These are phyloP conservation scores for Malassezia restricta DNA, from an alignment of 1,284 basidiomycete species.

Conservation along the genomic window DNA sequence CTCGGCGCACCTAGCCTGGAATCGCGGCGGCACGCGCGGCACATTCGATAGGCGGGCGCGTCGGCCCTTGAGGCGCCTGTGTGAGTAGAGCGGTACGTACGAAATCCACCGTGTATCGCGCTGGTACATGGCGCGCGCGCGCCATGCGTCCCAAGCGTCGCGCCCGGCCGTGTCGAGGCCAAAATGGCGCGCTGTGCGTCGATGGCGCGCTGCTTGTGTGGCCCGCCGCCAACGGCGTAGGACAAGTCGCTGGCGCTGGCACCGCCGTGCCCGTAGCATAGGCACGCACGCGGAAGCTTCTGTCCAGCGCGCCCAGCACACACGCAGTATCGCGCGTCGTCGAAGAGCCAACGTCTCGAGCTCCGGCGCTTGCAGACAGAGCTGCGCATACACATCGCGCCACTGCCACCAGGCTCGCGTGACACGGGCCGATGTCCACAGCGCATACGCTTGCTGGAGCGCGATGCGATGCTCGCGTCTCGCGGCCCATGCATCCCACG, in stretches of 20 bases:
- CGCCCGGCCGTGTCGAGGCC: not conserved
- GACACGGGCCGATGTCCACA: not conserved
- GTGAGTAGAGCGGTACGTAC: not conserved
- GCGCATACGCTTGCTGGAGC: not conserved
- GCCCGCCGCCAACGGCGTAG: not conserved
- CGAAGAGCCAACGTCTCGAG: slow-evolving; percentile 3
- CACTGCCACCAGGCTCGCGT: not conserved
- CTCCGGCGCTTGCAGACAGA: not conserved
- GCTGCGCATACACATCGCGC: slow-evolving; percentile 7
- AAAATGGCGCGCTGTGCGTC: not conserved
- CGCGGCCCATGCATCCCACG: not conserved
- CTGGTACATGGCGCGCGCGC: not conserved
- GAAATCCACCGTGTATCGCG: not conserved
- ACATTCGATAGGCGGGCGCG: not conserved
- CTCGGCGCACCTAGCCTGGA: not conserved
- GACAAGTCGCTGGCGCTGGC: not conserved
- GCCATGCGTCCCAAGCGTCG: slow-evolving; percentile 4
- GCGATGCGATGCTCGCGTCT: not conserved
- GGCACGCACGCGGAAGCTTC: not conserved
- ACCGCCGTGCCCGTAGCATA: not conserved
- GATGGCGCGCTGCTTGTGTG: not conserved
- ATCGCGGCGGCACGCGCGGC: not conserved
- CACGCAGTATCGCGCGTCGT: slow-evolving; percentile 2
- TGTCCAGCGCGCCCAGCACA: slow-evolving; percentile 4
- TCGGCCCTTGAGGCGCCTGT: not conserved